These are phyloP conservation scores for Corinectria fuckeliana DNA, from an alignment of 2,329 filamentous ascomycete genomes.

Conservation along the genomic window DNA sequence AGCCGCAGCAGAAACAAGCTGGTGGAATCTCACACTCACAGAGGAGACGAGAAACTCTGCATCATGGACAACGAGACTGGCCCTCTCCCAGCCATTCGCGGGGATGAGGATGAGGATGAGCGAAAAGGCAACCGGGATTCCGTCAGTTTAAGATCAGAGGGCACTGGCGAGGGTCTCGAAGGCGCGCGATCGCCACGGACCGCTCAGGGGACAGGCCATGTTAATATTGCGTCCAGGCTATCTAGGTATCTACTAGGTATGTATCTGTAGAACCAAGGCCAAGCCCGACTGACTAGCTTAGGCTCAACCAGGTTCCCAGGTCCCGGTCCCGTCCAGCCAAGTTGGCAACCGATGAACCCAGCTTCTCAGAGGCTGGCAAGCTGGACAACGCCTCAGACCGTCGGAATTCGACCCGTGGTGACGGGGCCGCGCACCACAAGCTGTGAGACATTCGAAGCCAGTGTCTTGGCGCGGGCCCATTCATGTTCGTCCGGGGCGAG, in stretches of 20 bases:
- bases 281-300: too few relatives aligned
- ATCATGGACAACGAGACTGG: constrained; percentile 10
- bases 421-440: constrained; percentile 20
- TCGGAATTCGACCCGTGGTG: constrained; percentile 33
- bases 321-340: background rate
- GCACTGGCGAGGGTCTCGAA: background rate
- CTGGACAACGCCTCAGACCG: constrained; percentile 24
- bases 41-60: constrained; percentile 2
- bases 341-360: background rate
- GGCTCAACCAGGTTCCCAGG: background rate
- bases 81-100: constrained; percentile 10
- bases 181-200: constrained; percentile 25
- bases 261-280: too few relatives aligned
- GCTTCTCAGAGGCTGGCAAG: background rate
- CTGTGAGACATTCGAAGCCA: constrained; percentile 37
- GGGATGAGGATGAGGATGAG: too few relatives aligned
- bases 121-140: constrained; percentile 4
- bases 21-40: constrained; percentile 1
- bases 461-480: constrained; percentile 30
- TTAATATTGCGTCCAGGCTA: constrained; percentile 30
- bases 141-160: too few relatives aligned
- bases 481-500: constrained; percentile 15
- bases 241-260: too few relatives aligned
- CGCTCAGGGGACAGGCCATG: constrained; percentile 23
- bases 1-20: background rate